A percentile compares a stretch with the other conserved stretches of the same genome.
Evolutionary conservation across 176 grass and related monocot genomes (phyloP).

Genomic region (Triticum dicoccoides): DNA sequence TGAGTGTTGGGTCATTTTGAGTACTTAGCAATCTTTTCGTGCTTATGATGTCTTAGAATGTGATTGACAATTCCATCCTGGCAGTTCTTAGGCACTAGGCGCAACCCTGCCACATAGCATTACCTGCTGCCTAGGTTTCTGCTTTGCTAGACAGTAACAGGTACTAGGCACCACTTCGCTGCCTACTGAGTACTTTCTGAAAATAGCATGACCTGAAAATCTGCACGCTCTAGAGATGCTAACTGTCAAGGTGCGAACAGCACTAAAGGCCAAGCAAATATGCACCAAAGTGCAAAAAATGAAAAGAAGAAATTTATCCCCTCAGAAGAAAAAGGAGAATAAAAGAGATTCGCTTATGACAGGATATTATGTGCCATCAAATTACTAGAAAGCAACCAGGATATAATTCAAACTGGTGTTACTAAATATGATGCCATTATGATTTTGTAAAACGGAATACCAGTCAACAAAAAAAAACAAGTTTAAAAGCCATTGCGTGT

Average conservation of each 20-base stretch:
- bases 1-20: background rate
- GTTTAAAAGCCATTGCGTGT: background rate
- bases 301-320: background rate
- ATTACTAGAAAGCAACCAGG: background rate
- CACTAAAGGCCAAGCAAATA: background rate
- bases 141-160: background rate
- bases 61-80: background rate
- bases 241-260: background rate
- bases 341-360: background rate
- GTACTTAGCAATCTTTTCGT: background rate
- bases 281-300: background rate
- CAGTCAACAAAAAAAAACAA: background rate
- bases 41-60: background rate
- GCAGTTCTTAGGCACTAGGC: background rate
- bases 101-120: too few relatives aligned
- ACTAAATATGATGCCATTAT: conserved; percentile 4
- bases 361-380: background rate
- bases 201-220: background rate
- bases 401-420: too few relatives aligned
- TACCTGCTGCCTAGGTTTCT: background rate
- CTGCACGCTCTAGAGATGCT: background rate
- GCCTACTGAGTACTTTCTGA: background rate
- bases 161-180: background rate
- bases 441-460: background rate
- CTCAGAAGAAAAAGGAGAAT: background rate